These are phyloP conservation scores for Schizochytrium sp. DNA, from an alignment of 108 stramenopile species.

Conservation along the genomic window DNA sequence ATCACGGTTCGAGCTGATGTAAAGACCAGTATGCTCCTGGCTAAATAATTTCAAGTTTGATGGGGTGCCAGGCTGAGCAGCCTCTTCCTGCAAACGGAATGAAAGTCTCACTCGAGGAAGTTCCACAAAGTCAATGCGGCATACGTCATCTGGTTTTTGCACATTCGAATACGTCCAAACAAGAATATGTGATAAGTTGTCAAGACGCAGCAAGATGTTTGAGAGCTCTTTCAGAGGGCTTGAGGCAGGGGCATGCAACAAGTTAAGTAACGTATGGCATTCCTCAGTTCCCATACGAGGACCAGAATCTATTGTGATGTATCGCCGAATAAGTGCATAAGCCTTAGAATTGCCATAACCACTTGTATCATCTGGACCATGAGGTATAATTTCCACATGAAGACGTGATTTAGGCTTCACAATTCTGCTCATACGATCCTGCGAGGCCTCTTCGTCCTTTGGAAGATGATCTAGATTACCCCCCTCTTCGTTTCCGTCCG, in stretches of 20 bases:
- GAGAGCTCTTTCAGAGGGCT: constrained; percentile 86
- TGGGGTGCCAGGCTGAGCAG: constrained; percentile 77
- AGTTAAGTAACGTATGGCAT: constrained; percentile 86
- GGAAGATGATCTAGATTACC: constrained; percentile 62
- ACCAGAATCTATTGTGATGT: constrained; percentile 42
- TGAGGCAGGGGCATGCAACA: constrained; percentile 84
- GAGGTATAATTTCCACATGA: constrained; percentile 32
- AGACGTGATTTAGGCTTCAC: constrained; percentile 13
- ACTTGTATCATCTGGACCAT: constrained; percentile 56
- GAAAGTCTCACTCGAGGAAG: constrained; percentile 93
- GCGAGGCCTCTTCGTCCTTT: not conserved
- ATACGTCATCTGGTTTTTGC: constrained; percentile 78
- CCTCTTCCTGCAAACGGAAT: constrained; percentile 84
- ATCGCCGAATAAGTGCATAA: constrained; percentile 1
- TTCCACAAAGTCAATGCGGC: constrained; percentile 88
- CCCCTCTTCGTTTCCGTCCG: constrained; percentile 70
- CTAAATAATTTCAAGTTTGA: constrained; percentile 85
- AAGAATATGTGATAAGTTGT: constrained; percentile 92
- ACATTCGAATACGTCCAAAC: constrained; percentile 90
- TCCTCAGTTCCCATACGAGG: constrained; percentile 39
- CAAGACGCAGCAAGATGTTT: constrained; percentile 88
- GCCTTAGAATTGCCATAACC: constrained; percentile 49
- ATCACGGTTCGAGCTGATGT: constrained; percentile 86
- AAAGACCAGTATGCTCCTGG: constrained; percentile 93
- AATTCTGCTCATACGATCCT: not conserved